Evolutionary conservation across 2,329 filamentous ascomycete species (phyloP), one percentile per base, ranked within the genome.

Genomic region (Pestalotiopsis sp.): DNA sequence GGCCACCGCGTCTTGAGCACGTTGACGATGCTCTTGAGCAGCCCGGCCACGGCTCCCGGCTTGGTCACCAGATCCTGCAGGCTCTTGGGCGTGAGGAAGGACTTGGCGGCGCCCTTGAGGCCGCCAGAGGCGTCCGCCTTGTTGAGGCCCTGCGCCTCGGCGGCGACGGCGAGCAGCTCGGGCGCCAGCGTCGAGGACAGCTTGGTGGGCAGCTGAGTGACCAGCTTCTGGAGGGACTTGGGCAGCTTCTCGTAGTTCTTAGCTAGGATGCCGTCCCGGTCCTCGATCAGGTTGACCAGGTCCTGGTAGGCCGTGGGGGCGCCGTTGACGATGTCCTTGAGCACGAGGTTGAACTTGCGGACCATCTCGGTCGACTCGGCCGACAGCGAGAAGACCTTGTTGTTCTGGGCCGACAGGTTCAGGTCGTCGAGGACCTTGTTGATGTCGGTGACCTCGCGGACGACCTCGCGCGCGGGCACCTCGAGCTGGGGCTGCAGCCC

Each of bases 271-370:
- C 87, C 86, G 75, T 91, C 87, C 69, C 85, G 85, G 76, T 91
- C 88, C 69, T 90, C 87, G 58, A 91, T 79, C 25, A 92, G 85
- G 14, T 77, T 75, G 2, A 84, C 90, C n/a, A 99, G 90, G 78
- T 99, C 96, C 76, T 92, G 87, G 79, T 97, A 97, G 2, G 96
- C 96, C 0, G 95, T 98, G 3, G 96, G 96, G 1, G 94, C 96
- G 70, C 96, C 96, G 77, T 94, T 95, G 75, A 96, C 89, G 17
- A 98, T 88, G 78, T 99, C 96, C 78, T 95, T 96, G 76, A 99
- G 92, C 41, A 98, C 91, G 67, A 94, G 85, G 1, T 94, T 97
- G 85, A 99, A 99, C 71, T 91, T 90, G 66, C 90, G 88, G 65
- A 97, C 88, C 38, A 97, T 87, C 71, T 93, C 91, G 70, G 94